Base-by-base conservation (phyloP, 352 stramenopile species). In the Pilasporangium apinafurcum region DNA sequence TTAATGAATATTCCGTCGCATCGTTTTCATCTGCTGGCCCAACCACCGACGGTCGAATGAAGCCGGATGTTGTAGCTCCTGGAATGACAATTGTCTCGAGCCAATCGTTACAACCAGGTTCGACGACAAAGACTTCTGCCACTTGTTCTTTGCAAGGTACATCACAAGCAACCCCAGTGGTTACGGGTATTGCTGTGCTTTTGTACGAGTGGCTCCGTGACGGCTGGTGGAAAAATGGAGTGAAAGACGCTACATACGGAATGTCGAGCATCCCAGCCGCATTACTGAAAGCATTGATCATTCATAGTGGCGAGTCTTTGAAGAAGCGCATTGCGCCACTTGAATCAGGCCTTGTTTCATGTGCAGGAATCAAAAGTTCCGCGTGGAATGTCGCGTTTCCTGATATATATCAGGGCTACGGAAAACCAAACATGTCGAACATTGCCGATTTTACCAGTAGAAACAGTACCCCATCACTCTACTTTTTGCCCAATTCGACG, bases 11-110 rank as follows among this genome's bases (percentile, higher is more conserved):
- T 32, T 83, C 82, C 1, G 68, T 96, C 5, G 83, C 83, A 12
- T 84, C 68, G 13, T 96, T 96, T 53, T 93, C 77, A 10, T 92
- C 76, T 13, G 60, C 62, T 12, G 86, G 86, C 0, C 84, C 84
- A 1, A 95, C 86, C 2, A 70, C 62, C 1, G 84, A 96, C 53
- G 72, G 73, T 5, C 68, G 86, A 18, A 58, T 95, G 33, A 96
- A 96, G 53, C 86, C 86, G 10, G 86, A 96, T 20, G 60, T 96
- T 14, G 70, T 95, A 5, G 83, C 79, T 2, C 86, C 86, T 1
- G 86, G 86, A 12, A 91, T 92, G 68, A 65, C 72, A 18, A 51
- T 95, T 9, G 65, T 70, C 13, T 95, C 83, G 18, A 86, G 81
- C 37, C 65, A 78, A 37, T 90, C 82, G 8, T 58, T 74, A 37